Evolutionary conservation across 805 yeast species (phyloP).

Genomic region (Saccharomyces mikatae): DNA sequence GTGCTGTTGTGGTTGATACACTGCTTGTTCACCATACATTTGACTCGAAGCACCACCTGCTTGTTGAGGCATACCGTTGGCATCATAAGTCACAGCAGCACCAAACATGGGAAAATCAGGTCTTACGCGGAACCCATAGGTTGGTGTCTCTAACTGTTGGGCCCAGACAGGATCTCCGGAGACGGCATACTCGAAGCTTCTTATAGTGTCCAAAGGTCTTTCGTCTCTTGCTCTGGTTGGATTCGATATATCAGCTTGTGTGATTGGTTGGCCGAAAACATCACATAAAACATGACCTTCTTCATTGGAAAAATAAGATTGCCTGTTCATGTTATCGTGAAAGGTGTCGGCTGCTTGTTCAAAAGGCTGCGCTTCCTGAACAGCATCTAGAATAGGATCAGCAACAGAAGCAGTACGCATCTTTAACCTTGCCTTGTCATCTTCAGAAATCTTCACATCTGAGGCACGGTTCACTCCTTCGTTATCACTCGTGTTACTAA

Average conservation of each 20-base stretch:
- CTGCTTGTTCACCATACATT: conserved; percentile 43
- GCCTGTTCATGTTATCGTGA: conserved; percentile 31
- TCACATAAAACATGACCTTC: conserved; percentile 51
- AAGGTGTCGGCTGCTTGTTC: conserved; percentile 46
- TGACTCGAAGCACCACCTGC: conserved; percentile 8
- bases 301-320: conserved; percentile 30
- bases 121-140: conserved; percentile 82
- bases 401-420: conserved; percentile 62
- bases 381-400: conserved; percentile 90
- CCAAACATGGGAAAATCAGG: conserved; percentile 47
- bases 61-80: conserved; percentile 17
- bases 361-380: conserved; percentile 92
- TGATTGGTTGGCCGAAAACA: conserved; percentile 77
- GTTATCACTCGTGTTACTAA: conserved; percentile 20
- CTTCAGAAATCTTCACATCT: conserved; percentile 39
- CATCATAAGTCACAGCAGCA: conserved; percentile 21
- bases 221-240: conserved; percentile 92
- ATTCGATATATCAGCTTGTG: conserved; percentile 77
- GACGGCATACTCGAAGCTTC: conserved; percentile 88
- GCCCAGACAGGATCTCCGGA: conserved; percentile 67
- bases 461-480: conserved; percentile 26
- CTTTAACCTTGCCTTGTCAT: conserved; percentile 48
- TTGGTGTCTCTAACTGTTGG: conserved; percentile 71
- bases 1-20: conserved; percentile 51
- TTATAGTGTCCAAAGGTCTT: conserved; percentile 92